Conservation (phyloP, 1,284 basidiomycete genomes). For the Moesziomyces sp. region DNA sequence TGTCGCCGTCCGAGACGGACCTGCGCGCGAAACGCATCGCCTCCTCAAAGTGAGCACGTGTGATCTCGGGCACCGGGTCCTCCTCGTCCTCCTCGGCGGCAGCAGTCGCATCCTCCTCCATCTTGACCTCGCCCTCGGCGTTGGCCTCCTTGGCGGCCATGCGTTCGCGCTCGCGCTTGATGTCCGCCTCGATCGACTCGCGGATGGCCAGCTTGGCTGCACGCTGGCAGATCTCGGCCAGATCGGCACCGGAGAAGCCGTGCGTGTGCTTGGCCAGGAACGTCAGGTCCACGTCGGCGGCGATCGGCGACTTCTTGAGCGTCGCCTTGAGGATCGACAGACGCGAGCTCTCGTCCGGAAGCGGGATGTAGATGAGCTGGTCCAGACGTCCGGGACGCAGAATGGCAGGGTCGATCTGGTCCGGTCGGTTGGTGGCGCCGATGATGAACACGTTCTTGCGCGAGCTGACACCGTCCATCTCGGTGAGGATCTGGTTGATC, state of each 20-base stretch:
- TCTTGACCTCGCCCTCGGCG: slow-evolving; percentile 70
- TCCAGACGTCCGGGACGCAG: slow-evolving; percentile 98
- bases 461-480: slow-evolving; percentile 99
- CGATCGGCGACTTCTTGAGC: slow-evolving; percentile 91
- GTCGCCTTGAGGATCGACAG: slow-evolving; percentile 89
- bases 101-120: slow-evolving; percentile 75
- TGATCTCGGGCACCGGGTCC: slow-evolving; percentile 97
- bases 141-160: slow-evolving; percentile 41
- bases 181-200: slow-evolving; percentile 92
- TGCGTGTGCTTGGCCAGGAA: slow-evolving; percentile 95
- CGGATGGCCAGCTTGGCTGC: slow-evolving; percentile 96
- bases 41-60: slow-evolving; percentile 83
- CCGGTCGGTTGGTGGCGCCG: slow-evolving; percentile 98
- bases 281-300: slow-evolving; percentile 82
- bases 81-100: slow-evolving; percentile 81
- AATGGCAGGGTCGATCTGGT: slow-evolving; percentile 96
- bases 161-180: slow-evolving; percentile 79
- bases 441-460: slow-evolving; percentile 99
- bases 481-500: slow-evolving; percentile 92
- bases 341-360: slow-evolving; percentile 91
- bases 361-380: slow-evolving; percentile 70
- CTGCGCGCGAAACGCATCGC: slow-evolving; percentile 82
- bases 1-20: slow-evolving; percentile 76
- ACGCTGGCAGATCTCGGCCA: slow-evolving; percentile 98
- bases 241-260: slow-evolving; percentile 98